These are phyloP conservation scores for Bidens hawaiensis DNA, from an alignment of 140 eudicot genomes.

Conservation along the genomic window DNA sequence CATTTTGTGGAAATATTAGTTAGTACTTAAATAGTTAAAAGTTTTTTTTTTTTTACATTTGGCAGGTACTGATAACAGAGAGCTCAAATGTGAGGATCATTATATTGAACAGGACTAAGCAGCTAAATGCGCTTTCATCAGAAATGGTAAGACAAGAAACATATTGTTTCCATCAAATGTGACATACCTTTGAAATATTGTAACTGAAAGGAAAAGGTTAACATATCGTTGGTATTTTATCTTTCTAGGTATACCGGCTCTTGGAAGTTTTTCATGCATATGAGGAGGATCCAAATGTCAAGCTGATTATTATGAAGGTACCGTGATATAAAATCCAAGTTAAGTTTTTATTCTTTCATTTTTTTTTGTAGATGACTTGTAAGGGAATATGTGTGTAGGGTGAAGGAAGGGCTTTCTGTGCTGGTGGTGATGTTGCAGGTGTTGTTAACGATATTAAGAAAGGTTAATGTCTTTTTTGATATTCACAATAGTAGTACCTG, in stretches of 20 bases:
- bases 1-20: not conserved
- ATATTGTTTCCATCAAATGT: not conserved
- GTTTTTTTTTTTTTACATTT: conserved; percentile 3
- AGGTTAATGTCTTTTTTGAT: conserved; percentile 31
- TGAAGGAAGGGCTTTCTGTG: conserved; percentile 90
- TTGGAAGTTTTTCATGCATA: conserved; percentile 66
- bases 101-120: conserved; percentile 74
- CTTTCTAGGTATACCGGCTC: conserved; percentile 55
- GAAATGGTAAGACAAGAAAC: conserved; percentile 51
- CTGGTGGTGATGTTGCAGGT: conserved; percentile 94
- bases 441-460: conserved; percentile 57
- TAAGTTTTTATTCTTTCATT: not conserved
- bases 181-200: not conserved
- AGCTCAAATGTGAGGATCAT: conserved; percentile 43
- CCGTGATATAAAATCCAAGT: not conserved
- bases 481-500: not conserved
- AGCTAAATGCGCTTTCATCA: conserved; percentile 75
- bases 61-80: conserved; percentile 72
- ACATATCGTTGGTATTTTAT: not conserved
- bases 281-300: conserved; percentile 61
- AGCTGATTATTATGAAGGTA: conserved; percentile 84
- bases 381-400: conserved; percentile 43
- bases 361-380: not conserved
- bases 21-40: not conserved
- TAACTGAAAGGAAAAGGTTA: not conserved